A percentile compares a stretch with the other conserved stretches of the same genome.
Evolutionary conservation across 140 eudicot genomes (phyloP).

Genomic region (Bidens hawaiensis): DNA sequence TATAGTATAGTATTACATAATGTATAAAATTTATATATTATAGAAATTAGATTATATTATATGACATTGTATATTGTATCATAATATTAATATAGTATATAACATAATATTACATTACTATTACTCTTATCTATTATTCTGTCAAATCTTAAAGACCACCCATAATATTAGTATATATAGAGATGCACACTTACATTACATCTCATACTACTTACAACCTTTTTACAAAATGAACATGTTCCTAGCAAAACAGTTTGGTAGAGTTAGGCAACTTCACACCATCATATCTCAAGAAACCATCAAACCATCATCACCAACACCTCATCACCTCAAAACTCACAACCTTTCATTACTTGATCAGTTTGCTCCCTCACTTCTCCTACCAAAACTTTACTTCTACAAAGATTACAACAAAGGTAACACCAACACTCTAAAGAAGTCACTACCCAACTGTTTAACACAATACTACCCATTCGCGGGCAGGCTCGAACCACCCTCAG

Average conservation of each 20-base stretch:
- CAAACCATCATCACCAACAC: constrained; percentile 4
- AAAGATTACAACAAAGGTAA: not conserved
- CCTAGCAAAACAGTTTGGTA: not conserved
- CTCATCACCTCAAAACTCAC: constrained; percentile 4
- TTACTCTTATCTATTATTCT: not conserved
- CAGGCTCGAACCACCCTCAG: not conserved
- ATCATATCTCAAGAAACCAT: constrained; percentile 10
- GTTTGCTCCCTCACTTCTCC: not conserved
- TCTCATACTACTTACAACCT: not conserved
- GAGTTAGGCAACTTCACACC: constrained; percentile 2
- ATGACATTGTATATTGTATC: too few relatives aligned
- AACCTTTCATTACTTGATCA: not conserved
- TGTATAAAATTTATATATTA: too few relatives aligned
- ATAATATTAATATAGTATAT: too few relatives aligned
- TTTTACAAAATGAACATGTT: not conserved
- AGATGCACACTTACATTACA: not conserved
- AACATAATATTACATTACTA: not conserved
- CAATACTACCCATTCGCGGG: constrained; percentile 13
- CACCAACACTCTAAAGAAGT: constrained; percentile 2
- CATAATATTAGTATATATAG: not conserved
- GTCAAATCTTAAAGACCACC: not conserved
- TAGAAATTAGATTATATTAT: too few relatives aligned
- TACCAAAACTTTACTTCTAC: constrained; percentile 2
- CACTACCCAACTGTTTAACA: constrained; percentile 6
- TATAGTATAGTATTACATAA: too few relatives aligned